Percentiles rank a stretch among this genome's conserved stretches.
Evolutionary conservation across 257 asterid genomes (phyloP).

Genomic region (Catharanthus roseus): DNA sequence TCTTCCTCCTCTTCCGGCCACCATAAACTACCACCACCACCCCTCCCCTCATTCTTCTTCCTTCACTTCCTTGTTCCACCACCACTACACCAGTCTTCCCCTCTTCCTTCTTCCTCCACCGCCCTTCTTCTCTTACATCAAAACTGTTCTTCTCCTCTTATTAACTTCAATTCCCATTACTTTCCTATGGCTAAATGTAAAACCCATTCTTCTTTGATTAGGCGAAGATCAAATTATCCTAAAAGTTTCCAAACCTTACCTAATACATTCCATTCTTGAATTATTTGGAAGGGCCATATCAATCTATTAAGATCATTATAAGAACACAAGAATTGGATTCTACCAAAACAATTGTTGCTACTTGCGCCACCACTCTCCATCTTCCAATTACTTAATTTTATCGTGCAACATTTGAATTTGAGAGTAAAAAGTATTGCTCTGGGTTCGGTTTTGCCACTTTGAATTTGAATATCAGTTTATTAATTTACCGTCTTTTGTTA

Average conservation of each 20-base stretch:
- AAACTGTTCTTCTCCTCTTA: constrained; percentile 61
- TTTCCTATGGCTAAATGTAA: constrained; percentile 58
- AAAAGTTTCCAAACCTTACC: constrained; percentile 48
- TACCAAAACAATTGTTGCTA: constrained; percentile 52
- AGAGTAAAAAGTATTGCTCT: constrained; percentile 60
- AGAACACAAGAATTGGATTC: constrained; percentile 62
- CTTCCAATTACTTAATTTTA: constrained; percentile 57
- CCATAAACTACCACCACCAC: too few species aligned
- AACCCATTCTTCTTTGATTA: constrained; percentile 37
- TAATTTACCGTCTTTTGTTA: constrained; percentile 40
- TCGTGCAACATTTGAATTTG: constrained; percentile 43
- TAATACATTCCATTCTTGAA: constrained; percentile 55
- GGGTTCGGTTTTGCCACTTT: constrained; percentile 49
- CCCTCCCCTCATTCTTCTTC: too few species aligned
- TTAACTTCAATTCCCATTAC: constrained; percentile 53
- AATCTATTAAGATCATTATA: constrained; percentile 57
- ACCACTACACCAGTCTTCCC: too few species aligned
- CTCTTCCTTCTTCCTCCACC: too few species aligned
- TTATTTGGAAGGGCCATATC: constrained; percentile 50
- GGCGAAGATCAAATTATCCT: constrained; percentile 61
- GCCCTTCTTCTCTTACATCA: too few species aligned
- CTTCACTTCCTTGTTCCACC: too few species aligned
- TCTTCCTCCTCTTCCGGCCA: too few species aligned
- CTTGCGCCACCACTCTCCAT: constrained; percentile 48
- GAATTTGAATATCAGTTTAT: constrained; percentile 55